Base-by-base conservation (phyloP, 768 basidiomycete genomes). In the Boletus coccyginus region DNA sequence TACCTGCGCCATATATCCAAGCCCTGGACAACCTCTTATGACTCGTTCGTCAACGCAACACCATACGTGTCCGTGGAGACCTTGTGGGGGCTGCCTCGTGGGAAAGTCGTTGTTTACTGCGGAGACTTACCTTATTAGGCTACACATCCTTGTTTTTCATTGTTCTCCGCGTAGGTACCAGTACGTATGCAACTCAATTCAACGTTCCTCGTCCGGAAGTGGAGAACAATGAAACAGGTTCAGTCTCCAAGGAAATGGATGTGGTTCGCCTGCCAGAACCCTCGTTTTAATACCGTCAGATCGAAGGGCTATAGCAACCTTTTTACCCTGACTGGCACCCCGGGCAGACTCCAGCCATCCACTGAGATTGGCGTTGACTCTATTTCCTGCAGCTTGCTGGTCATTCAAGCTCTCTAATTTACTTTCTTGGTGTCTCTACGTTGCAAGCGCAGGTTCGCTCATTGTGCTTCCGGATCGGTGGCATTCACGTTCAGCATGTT, bases 1-100 rank as follows among this genome's bases (percentile, higher is more conserved):
- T 69, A 63, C 64, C 58, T 59, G 56, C 51, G 57, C 29, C 19
- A 66, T 72, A 65, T 70, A 72, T 62, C 70, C 62, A 33, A 46
- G 33, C 39, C 46, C 38, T 58, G 53, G 53, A 53, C 43, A 33
- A 13, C 42, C 19, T 46, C 44, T 27, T 53, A 31, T 52, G 33
- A 46, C 52, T 39, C 31, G 43, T 42, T 24, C 19, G 36, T 53
- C 56, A 49, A 33, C 44, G 53, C 44, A 41, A 42, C 40, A 24
- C 27, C 16, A 38, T 57, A 40, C 35, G 21, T 50, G 50, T 51
- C 29, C 17, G n/a, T 50, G 50, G 54, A 55, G 52, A 60, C 50
- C 42, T 53, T 58, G 45, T 63, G 41, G 36, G 27, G 27, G 14
- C 40, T 45, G 13, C 32, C 16, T 31, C 29, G 40, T 38, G 12